Base-by-base conservation (phyloP, 2,329 filamentous ascomycete species). In the Knufia fluminis region DNA sequence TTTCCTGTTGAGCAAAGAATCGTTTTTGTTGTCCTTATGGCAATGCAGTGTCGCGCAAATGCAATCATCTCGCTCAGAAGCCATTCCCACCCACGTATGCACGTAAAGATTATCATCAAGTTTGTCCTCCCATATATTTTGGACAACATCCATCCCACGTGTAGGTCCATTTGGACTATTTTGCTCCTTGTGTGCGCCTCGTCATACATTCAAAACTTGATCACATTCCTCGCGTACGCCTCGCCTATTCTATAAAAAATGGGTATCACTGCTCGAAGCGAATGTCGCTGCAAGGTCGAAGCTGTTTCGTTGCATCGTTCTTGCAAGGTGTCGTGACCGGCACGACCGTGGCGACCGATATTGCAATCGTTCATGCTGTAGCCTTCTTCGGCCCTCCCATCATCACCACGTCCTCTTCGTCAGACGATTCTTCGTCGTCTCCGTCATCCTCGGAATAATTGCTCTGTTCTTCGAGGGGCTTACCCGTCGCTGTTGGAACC, bases 371-470 rank as follows among this genome's bases (percentile, higher is more conserved):
- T 49, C 39, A 43, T 33, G 46, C 16, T 7, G 8, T 20, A 28
- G n/a, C 52, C 44, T 52, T 53, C 16, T 43, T 54, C 35, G 50
- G 46, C 12, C 46, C 23, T 35, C 50, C 53, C 49, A 57, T 55
- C 50, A 59, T 55, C 52, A 59, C 57, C 43, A 46, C 23, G 16
- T 40, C 35, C 38, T 56, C 55, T 31, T 59, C 55, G 38, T 59
- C 57, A 16, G 54, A 54, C 35, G 56, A 55, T 22, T 52, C 52
- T 20, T 57, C 50, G 7, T 46, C 26, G n/a, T 49, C 55, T 41
- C 52, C 50, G 35, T 55, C 35, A 22, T 52, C 49, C 12, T 57
- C 46, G 26, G 52, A 32, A 38, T 55, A 48, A n/a, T 48, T 32
- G 6, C 31, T 41, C 43, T 51, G 48, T 28, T 56, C 32, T 49